Base-by-base conservation (phyloP, 78 protist species). In the Chrysochromulina parva region DNA sequence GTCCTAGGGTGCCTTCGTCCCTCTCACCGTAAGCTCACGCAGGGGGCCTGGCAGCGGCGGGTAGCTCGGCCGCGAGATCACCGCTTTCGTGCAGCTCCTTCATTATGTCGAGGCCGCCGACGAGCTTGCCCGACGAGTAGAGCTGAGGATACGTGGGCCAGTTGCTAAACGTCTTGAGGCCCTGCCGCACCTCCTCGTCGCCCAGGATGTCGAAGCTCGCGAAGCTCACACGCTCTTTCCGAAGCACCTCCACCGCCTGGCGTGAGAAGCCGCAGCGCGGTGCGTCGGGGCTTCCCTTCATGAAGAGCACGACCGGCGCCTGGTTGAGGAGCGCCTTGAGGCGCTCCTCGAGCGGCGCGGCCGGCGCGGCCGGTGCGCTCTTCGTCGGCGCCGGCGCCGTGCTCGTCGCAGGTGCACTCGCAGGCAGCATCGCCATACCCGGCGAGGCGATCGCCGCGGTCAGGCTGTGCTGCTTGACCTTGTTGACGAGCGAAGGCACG, bases 91-190 rank as follows among this genome's bases (percentile, higher is more conserved):
- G 66, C 60, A 96, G 14, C 59, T 95, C 97, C 52, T 73, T 82
- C 48, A 95, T 71, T 57, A 96, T 91, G 92, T 97, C 98, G 52
- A 92, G 89, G 19, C 98, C 98, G 54, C 98, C 98, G 57, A 97
- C 90, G 19, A 97, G 95, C 90, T 96, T 94, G 66, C 98, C 98
- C 48, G 93, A 66, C 47, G 93, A 82, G 87, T 94, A 96, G 80
- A 97, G 84, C 94, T 95, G 97, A 50, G 98, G 97, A 85, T 87
- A 96, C 10, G 98, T 96, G 69, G 97, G 97, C 98, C 98, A 97
- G 85, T 96, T 89, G 13, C 91, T 80, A 84, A 54, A 95, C 28
- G 78, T 85, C 87, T 93, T 93, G 58, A 94, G 92, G 9, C 95
- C 95, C 52, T 96, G 91, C 89, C 98, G 90, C 28, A 97, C 97